These are phyloP conservation scores for Neostapfia colusana DNA, from an alignment of 176 grass and related monocot genomes.

Conservation along the genomic window DNA sequence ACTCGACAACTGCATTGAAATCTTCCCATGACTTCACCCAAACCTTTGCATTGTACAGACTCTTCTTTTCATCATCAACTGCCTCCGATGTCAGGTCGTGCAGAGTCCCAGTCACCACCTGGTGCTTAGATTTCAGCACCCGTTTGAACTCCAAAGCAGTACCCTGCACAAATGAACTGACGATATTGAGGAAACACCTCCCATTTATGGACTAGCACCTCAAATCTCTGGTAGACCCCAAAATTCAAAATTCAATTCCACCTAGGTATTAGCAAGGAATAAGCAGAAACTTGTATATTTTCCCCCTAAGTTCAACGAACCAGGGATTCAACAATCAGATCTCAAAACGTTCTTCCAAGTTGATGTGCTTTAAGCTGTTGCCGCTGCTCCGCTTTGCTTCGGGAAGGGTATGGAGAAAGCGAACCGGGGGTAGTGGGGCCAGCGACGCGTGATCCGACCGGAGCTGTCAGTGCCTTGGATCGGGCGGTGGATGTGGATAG, in stretches of 20 bases:
- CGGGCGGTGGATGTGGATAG: slow-evolving; percentile 5
- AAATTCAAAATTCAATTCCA: slow-evolving; percentile 5
- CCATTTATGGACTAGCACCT: not conserved
- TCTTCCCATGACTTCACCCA: slow-evolving; percentile 92
- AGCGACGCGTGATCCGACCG: slow-evolving; percentile 31
- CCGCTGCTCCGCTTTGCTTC: slow-evolving; percentile 21
- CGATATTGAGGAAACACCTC: not conserved
- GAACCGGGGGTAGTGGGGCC: slow-evolving; percentile 15
- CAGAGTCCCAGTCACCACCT: slow-evolving; percentile 76
- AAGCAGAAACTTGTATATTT: not conserved
- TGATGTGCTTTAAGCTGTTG: not conserved
- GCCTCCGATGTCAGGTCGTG: slow-evolving; percentile 72
- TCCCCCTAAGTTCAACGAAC: not conserved
- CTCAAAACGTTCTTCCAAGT: not conserved
- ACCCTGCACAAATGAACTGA: slow-evolving; percentile 48
- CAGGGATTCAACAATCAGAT: slow-evolving; percentile 16
- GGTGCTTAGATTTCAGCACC: slow-evolving; percentile 70
- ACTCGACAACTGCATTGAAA: slow-evolving; percentile 84
- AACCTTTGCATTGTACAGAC: slow-evolving; percentile 81
- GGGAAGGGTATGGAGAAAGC: slow-evolving; percentile 28
- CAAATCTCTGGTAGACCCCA: not conserved
- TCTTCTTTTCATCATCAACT: slow-evolving; percentile 80
- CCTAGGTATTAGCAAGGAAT: not conserved
- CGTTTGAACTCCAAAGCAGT: slow-evolving; percentile 64
- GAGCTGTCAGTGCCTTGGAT: slow-evolving; percentile 27